A percentile compares a stretch with the other conserved stretches of the same genome.
Evolutionary conservation across 495 filamentous ascomycete genomes (phyloP).

Genomic region (Daldinia vernicosa): DNA sequence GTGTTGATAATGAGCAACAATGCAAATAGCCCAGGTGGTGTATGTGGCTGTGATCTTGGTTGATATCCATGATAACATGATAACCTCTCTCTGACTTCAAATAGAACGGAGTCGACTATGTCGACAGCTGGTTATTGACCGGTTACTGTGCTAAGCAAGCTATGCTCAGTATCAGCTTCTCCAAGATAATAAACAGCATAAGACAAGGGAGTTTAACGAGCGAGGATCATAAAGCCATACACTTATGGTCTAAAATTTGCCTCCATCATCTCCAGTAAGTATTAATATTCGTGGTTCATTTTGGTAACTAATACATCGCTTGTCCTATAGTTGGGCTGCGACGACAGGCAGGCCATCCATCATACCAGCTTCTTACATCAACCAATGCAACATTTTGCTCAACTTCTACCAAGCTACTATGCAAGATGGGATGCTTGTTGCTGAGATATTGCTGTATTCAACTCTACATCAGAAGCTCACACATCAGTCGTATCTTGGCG

Average conservation of each 20-base stretch:
- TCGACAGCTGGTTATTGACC: constrained; percentile 47
- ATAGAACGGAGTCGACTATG: constrained; percentile 45
- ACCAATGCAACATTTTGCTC: constrained; percentile 45
- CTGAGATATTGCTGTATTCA: constrained; percentile 45
- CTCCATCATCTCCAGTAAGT: constrained; percentile 46
- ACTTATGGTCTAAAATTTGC: constrained; percentile 47
- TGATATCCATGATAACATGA: neutral
- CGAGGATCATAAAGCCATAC: constrained; percentile 41
- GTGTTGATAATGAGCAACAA: constrained; percentile 48
- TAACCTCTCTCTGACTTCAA: constrained; percentile 7
- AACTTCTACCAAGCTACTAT: constrained; percentile 47
- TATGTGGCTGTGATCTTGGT: constrained; percentile 10
- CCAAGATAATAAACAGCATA: constrained; percentile 42
- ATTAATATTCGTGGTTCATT: neutral
- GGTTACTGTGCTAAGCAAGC: constrained; percentile 47
- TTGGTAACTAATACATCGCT: neutral
- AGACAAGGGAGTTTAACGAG: constrained; percentile 31
- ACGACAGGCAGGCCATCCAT: constrained; percentile 46
- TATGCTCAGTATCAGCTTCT: constrained; percentile 46
- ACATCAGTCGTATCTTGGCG: constrained; percentile 41
- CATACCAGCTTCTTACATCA: constrained; percentile 41
- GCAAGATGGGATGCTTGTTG: constrained; percentile 48
- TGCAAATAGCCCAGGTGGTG: constrained; percentile 43
- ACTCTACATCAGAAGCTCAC: constrained; percentile 42
- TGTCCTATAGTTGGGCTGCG: constrained; percentile 38